Base-by-base conservation (phyloP, 345 rosid genomes). In the Viola odorata region DNA sequence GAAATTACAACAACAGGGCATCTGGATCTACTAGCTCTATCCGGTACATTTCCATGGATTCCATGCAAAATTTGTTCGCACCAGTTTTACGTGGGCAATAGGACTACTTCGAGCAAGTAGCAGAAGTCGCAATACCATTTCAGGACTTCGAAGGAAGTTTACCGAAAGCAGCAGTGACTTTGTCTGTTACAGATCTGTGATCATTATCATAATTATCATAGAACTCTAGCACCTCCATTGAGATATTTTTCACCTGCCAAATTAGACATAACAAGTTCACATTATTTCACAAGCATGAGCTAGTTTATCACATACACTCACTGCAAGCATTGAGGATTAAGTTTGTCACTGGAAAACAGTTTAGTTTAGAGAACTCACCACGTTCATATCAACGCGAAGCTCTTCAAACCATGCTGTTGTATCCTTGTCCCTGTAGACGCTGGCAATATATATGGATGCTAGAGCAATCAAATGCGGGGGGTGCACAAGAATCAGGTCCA, bases 321-420 rank as follows among this genome's bases (percentile, higher is more conserved):
- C 32, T 23, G 32, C 32, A 23, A 23, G 32, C 32, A 23, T 23
- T 23, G 32, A 23, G 32, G 32, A 23, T 23, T 23, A 23, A 23
- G 32, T 23, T 23, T 2, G 32, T 23, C 32, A 23, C 32, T 23
- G 32, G 32, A 23, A 9, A 39, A 50, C 32, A 23, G 32, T 57
- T 39, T n/a, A 61, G 69, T 41, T 50, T 41, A 37, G 54, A 39
- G 10, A 55, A 70, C 91, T 83, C 76, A 94, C 99, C 70, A 83
- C 85, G 77, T 86, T 94, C 97, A 94, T 87, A 77, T 90, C 99
- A n/a, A 85, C 95, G 0, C 81, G 86, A 39, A 94, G 97, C 78
- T 94, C 99, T 77, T 94, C 99, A 59, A 94, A 90, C 99, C 99
- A 94, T n/a, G 95, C 75, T 13, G 83, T 83, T 61, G 69, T 79